Evolutionary conservation across 352 stramenopile genomes (phyloP), one percentile per base, ranked within the genome.

Genomic region (Phytophthora rubi): DNA sequence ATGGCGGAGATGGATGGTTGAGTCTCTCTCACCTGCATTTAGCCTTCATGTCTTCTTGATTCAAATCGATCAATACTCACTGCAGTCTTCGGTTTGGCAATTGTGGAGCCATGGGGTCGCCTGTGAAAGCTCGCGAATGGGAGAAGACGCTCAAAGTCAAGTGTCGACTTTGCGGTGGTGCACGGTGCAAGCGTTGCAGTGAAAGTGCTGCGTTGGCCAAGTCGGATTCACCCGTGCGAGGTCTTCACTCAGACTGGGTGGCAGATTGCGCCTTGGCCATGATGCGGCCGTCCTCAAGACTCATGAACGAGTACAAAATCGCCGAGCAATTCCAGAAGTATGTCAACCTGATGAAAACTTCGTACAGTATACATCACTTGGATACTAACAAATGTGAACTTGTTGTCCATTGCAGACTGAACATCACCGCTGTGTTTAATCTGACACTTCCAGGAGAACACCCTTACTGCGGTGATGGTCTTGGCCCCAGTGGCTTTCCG

Each of bases 381-480:
- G 13, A 48, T 37, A 49, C 58, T 61, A 16, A 71, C 35, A 6
- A 42, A 21, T 55, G 15, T 32, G 56, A 12, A 26, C 23, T 45
- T 53, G 30, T 26, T 52, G 49, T 10, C 1, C 15, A 18, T 49
- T 61, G 12, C 57, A 95, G 88, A 59, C 62, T 93, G 30, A 82
- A 81, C 23, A 93, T 97, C 58, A 91, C 86, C 10, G 90, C 88
- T 1, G 88, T 97, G 12, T 95, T 97, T 66, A 97, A 97, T 59
- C 72, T 97, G n/a, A 97, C 92, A 8, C 79, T 97, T 28, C 89
- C 92, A 7, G 91, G 92, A n/a, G 91, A 97, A 66, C 90, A 97
- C 35, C 91, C 91, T 3, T 94, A 96, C 70, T 97, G 89, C 56
- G 92, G 92, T n/a, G 90, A 96, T 49, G 89, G 85, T 0, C 75